These are phyloP conservation scores for Alternaria solani DNA, from an alignment of 2,329 filamentous ascomycete species.

Conservation along the genomic window DNA sequence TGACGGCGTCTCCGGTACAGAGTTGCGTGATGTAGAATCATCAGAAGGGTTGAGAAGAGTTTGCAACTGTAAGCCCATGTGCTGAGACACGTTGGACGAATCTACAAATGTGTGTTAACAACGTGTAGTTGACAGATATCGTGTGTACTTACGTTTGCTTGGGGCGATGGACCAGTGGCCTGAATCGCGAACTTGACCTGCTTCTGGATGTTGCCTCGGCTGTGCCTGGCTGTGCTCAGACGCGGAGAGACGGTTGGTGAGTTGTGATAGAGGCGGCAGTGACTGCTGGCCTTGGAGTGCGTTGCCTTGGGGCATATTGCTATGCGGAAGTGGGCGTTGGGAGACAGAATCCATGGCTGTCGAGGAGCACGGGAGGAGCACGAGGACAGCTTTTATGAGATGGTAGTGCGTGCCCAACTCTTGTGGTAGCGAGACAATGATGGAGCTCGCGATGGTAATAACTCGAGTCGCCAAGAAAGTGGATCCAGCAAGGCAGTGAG, in stretches of 20 bases:
- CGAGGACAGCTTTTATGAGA: constrained; percentile 1
- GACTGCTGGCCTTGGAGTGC: constrained; percentile 35
- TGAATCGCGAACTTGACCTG: constrained; percentile 64
- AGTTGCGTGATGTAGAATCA: constrained; percentile 56
- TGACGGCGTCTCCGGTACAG: constrained; percentile 54
- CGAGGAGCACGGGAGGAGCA: constrained; percentile 6
- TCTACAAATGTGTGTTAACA: constrained; percentile 37
- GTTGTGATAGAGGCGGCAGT: constrained; percentile 50
- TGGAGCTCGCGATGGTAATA: constrained; percentile 13
- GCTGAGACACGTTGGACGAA: constrained; percentile 55
- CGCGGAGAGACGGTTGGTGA: constrained; percentile 46
- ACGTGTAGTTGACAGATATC: constrained; percentile 9
- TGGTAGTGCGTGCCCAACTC: neutral
- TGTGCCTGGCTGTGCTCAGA: constrained; percentile 46
- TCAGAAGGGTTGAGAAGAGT: constrained; percentile 59
- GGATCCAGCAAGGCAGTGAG: constrained; percentile 16
- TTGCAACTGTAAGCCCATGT: constrained; percentile 58
- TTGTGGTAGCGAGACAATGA: constrained; percentile 11
- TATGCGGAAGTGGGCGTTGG: constrained; percentile 35
- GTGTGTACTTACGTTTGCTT: constrained; percentile 60
- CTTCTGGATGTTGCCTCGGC: constrained; percentile 48
- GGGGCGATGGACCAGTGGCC: constrained; percentile 68
- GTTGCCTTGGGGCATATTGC: constrained; percentile 3
- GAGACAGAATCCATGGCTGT: constrained; percentile 41
- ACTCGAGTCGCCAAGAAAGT: constrained; percentile 27